Conservation (phyloP, 2,329 filamentous ascomycete genomes). For the Clarireedia sp. region DNA sequence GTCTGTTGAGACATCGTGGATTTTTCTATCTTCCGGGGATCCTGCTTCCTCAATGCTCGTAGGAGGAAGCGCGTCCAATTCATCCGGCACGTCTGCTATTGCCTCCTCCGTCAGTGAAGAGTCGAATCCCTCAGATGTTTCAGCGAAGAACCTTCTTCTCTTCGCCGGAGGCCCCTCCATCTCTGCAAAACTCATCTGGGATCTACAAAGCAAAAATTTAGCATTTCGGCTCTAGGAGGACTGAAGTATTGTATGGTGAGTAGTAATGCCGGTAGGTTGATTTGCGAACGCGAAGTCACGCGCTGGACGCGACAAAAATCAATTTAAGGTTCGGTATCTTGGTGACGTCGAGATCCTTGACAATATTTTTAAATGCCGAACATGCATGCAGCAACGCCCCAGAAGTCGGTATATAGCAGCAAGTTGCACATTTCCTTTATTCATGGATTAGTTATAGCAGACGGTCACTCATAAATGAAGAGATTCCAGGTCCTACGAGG, state of each 20-base stretch:
- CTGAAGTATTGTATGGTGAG: not conserved
- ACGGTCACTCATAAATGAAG: not conserved
- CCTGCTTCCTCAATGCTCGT: not conserved
- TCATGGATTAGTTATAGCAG: not conserved
- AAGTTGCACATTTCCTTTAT: not conserved
- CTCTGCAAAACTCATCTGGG: constrained; percentile 19
- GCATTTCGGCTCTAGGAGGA: not conserved
- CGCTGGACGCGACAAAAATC: constrained; percentile 12
- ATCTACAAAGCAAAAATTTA: not conserved
- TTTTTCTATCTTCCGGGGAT: not conserved
- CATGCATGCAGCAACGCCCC: not conserved
- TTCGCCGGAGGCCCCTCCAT: constrained; percentile 39
- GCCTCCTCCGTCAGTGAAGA: constrained; percentile 15
- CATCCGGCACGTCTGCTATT: constrained; percentile 15
- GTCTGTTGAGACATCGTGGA: not conserved
- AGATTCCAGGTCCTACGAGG: constrained; percentile 12
- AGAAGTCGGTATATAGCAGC: not conserved
- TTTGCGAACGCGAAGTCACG: constrained; percentile 21
- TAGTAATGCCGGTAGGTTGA: not conserved
- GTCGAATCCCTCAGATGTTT: constrained; percentile 25
- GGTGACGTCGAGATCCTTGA: constrained; percentile 13
- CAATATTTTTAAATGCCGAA: not conserved
- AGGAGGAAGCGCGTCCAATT: constrained; percentile 24
- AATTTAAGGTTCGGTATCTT: constrained; percentile 7
- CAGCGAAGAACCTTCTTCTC: constrained; percentile 39